These are phyloP conservation scores for Penicillium frequentans DNA, from an alignment of 2,329 filamentous ascomycete species.

Conservation along the genomic window DNA sequence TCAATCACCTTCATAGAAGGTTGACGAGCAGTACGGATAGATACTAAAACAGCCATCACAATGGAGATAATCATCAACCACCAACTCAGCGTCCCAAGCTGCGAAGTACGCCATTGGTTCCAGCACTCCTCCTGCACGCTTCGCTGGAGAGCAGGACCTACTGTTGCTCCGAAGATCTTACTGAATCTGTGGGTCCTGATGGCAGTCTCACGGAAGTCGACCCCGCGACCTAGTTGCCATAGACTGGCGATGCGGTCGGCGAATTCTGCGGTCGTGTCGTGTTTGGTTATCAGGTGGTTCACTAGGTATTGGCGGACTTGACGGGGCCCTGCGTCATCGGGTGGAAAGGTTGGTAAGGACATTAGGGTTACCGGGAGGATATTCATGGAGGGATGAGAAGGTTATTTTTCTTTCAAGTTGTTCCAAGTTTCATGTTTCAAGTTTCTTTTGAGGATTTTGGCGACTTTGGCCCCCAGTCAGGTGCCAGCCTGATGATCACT, in stretches of 20 bases:
- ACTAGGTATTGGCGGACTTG: slow-evolving; percentile 1
- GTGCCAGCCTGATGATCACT: no score
- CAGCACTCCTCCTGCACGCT: neutral
- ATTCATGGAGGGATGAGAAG: no score
- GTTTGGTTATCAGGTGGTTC: neutral
- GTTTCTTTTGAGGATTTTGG: no score
- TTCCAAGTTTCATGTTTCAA: no score
- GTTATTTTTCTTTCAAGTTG: no score
- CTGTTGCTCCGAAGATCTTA: neutral
- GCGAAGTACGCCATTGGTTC: neutral
- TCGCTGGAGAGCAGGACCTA: neutral
- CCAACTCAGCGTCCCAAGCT: neutral
- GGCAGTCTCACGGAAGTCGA: neutral
- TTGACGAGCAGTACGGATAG: no score
- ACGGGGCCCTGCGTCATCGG: neutral
- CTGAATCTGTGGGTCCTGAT: neutral
- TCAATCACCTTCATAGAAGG: neutral
- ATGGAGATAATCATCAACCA: neutral
- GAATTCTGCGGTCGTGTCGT: neutral
- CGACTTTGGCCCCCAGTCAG: no score
- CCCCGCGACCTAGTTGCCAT: slow-evolving; percentile 8
- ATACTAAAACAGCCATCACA: no score
- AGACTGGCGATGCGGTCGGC: slow-evolving; percentile 2
- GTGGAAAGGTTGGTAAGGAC: neutral
- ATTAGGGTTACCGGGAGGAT: neutral